These are phyloP conservation scores for Anisogramma anomala DNA, from an alignment of 2,329 filamentous ascomycete species.

Conservation along the genomic window DNA sequence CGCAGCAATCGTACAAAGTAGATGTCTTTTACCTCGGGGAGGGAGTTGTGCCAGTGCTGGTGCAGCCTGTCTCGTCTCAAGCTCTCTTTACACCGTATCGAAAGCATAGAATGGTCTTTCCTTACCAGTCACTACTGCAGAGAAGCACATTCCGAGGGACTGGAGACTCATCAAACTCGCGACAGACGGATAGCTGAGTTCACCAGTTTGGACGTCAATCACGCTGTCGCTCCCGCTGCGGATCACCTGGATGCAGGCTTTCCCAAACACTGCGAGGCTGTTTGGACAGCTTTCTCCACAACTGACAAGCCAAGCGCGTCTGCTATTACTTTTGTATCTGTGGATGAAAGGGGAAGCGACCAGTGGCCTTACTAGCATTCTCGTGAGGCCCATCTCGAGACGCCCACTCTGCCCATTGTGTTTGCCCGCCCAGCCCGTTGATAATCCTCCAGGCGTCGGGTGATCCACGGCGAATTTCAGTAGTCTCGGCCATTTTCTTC, in stretches of 20 bases:
- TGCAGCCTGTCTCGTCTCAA: no score
- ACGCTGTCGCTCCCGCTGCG: conserved; percentile 5
- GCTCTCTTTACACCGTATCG: no score
- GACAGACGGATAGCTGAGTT: conserved; percentile 5
- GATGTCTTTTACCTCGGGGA: no score
- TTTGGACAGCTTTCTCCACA: conserved; percentile 4
- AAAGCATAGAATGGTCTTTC: background rate
- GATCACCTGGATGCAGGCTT: conserved; percentile 2
- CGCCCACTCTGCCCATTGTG: background rate
- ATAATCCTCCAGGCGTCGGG: conserved; percentile 9
- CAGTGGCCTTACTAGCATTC: conserved; percentile 5
- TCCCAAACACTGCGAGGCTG: conserved; percentile 7
- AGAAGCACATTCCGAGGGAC: conserved; percentile 4
- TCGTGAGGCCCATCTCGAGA: background rate
- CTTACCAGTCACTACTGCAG: background rate
- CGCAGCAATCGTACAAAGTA: background rate
- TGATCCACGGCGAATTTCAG: conserved; percentile 11
- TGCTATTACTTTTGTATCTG: no score
- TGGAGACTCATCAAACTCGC: conserved; percentile 8
- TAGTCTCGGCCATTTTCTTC: conserved; percentile 15
- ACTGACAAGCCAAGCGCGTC: background rate
- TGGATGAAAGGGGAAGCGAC: conserved; percentile 5
- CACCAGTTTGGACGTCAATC: conserved; percentile 5
- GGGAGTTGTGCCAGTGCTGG: no score
- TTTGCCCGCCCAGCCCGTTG: conserved; percentile 1